These are phyloP conservation scores for Hymenoscyphus linearis DNA, from an alignment of 2,329 filamentous ascomycete genomes.

Conservation along the genomic window DNA sequence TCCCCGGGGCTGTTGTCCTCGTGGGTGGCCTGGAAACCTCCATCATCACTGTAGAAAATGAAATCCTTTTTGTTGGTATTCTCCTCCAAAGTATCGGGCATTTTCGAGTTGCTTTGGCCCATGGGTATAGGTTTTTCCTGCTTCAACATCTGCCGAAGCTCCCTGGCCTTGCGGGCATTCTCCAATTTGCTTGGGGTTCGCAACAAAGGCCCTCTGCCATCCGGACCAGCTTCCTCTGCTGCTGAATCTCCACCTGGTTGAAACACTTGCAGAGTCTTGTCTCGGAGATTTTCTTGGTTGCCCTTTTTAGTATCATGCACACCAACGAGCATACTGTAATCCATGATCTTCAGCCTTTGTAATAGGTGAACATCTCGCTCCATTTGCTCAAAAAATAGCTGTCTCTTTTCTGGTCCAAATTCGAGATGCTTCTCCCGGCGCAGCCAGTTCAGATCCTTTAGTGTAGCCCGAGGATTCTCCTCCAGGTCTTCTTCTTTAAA, in stretches of 20 bases:
- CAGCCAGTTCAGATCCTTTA: conserved; percentile 97
- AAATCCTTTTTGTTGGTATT: conserved; percentile 64
- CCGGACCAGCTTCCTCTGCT: conserved; percentile 46
- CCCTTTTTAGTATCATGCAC: conserved; percentile 87
- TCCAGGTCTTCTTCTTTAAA: conserved; percentile 83
- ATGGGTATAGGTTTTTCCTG: conserved; percentile 91
- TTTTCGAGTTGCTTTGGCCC: conserved; percentile 72
- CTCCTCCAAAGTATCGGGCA: conserved; percentile 84
- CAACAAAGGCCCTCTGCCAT: conserved; percentile 56
- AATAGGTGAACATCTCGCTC: conserved; percentile 80
- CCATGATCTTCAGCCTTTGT: conserved; percentile 92
- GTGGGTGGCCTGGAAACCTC: conserved; percentile 87
- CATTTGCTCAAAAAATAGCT: conserved; percentile 83
- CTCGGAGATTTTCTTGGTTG: conserved; percentile 88
- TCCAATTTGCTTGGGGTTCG: conserved; percentile 92
- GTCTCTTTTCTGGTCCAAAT: conserved; percentile 82
- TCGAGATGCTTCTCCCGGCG: conserved; percentile 80
- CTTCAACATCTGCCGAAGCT: conserved; percentile 87
- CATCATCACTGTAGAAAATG: conserved; percentile 90
- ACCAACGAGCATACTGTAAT: conserved; percentile 91
- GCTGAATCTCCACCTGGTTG: conserved; percentile 73
- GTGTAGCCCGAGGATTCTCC: conserved; percentile 82
- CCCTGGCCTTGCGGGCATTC: conserved; percentile 82
- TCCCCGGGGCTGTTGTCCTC: conserved; percentile 80
- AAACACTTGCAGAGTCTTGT: conserved; percentile 89